Base-by-base conservation (phyloP, 2,329 filamentous ascomycete species). In the Pezicula radicicola region DNA sequence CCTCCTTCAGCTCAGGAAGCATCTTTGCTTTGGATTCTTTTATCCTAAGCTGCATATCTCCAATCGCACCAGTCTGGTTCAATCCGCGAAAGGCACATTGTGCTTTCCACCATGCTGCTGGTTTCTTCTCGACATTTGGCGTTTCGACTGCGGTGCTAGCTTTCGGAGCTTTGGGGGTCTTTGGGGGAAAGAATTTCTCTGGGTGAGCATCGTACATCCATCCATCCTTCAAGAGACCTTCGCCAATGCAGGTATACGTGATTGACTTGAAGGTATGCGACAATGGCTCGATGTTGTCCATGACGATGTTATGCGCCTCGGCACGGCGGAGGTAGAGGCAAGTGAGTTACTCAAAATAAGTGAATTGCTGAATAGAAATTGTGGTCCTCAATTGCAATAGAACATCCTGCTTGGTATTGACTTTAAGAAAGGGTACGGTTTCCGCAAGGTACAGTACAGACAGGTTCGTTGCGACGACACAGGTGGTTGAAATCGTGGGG, bases 41-140 rank as follows among this genome's bases (percentile, higher is more conserved):
- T 10, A 59, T 30, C 28, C 55, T 47, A 21, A 49, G 30, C 40
- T 60, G 58, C 13, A 59, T 35, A 40, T 57, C 55, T 13, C 37
- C 37, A 19, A 52, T 55, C 5, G 55, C 46, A 7, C 55, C 55
- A 5, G 48, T 49, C 43, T 59, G 46, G 19, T 53, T 58, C 9
- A 58, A 39, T 8, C 55, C 55, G 15, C 51, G 54, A 18, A 58
- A 58, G 2, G 55, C 53, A 35, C 57, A 56, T 55, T 60, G 56
- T 35, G 54, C 54, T 51, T 55, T 58, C 55, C 55, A 60, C 18
- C 53, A 60, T 28, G 51, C 46, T 8, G 50, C 46, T 6, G 52
- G 44, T 21, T 56, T 57, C 50, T 52, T 55, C 43, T 56, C 43
- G 13, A 59, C 15, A 44, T 51, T 40, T 40, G 37, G n/a, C 8